Conservation (phyloP, 495 filamentous ascomycete genomes). For the Tuber melanosporum region DNA sequence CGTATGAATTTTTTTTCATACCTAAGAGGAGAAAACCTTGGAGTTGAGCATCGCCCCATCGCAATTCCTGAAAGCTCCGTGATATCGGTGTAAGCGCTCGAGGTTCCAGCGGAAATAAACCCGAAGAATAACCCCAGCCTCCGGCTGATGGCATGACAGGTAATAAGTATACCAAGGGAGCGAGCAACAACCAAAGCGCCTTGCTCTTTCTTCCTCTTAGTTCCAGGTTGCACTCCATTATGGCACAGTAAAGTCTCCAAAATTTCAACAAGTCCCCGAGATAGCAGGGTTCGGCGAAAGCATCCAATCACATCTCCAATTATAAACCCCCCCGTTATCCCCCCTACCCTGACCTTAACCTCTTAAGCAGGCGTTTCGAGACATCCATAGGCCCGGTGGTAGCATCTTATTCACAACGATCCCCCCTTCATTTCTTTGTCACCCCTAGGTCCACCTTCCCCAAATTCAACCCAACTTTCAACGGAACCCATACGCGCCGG, state of each 20-base stretch:
- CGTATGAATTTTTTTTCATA: background rate
- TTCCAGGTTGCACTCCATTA: constrained; percentile 21
- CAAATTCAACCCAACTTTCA: constrained; percentile 89
- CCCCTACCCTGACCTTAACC: constrained; percentile 56
- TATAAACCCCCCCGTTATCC: constrained; percentile 69
- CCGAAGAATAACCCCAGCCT: constrained; percentile 81
- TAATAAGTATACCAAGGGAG: constrained; percentile 82
- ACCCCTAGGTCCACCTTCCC: background rate
- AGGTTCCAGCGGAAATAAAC: constrained; percentile 78
- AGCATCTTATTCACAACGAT: constrained; percentile 83
- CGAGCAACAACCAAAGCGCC: constrained; percentile 83
- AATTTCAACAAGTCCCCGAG: constrained; percentile 60
- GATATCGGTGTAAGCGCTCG: constrained; percentile 82
- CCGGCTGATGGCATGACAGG: constrained; percentile 81
- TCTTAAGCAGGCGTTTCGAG: constrained; percentile 70
- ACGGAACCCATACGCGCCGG: constrained; percentile 82
- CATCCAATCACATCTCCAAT: constrained; percentile 96
- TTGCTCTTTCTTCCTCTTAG: constrained; percentile 47
- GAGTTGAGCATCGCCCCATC: constrained; percentile 87
- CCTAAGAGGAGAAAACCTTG: constrained; percentile 80
- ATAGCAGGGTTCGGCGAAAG: constrained; percentile 72
- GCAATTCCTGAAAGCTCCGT: constrained; percentile 79
- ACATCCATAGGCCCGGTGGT: constrained; percentile 92
- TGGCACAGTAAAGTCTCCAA: constrained; percentile 73
- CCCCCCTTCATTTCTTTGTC: constrained; percentile 76